A percentile compares a stretch with the other conserved stretches of the same genome.
phyloP scores from a whole-genome alignment of 495 filamentous ascomycete genomes.

The Podospora conica region DNA sequence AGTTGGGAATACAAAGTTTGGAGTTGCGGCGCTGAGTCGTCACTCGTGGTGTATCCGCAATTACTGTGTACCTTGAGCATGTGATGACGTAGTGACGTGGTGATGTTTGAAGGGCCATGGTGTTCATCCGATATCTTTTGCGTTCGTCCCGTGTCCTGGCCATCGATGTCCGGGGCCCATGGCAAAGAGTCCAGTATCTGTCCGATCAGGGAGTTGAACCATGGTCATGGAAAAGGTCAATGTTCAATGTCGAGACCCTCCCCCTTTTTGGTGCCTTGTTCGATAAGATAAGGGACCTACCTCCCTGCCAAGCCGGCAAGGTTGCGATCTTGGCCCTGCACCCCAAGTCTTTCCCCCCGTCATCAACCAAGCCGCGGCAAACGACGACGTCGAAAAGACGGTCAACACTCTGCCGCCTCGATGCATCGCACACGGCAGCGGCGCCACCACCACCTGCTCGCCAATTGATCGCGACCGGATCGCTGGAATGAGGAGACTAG shows the following conservation, averaged over 20 bases:
- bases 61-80: neutral
- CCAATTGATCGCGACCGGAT: too few species aligned
- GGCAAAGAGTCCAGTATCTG: too few species aligned
- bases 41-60: too few species aligned
- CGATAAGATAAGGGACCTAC: slow-evolving; percentile 4
- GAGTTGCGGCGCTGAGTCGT: neutral
- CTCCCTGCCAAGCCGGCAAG: neutral
- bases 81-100: neutral
- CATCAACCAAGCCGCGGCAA: slow-evolving; percentile 11
- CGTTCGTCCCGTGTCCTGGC: neutral
- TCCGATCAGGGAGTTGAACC: neutral
- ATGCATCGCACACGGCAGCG: neutral
- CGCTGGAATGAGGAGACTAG: slow-evolving; percentile 36
- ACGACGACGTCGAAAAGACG: slow-evolving; percentile 13
- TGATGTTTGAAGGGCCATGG: neutral
- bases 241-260: neutral
- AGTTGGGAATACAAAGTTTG: neutral
- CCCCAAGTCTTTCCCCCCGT: neutral
- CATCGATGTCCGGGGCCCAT: neutral
- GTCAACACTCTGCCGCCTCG: neutral
- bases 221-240: neutral
- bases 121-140: neutral
- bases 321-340: neutral
- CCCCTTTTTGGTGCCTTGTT: neutral
- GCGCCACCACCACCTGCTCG: neutral